Percentiles rank a stretch among this genome's conserved stretches.
Conservation (phyloP, 148 eudicot species). For the Dysphania ambrosioides region DNA sequence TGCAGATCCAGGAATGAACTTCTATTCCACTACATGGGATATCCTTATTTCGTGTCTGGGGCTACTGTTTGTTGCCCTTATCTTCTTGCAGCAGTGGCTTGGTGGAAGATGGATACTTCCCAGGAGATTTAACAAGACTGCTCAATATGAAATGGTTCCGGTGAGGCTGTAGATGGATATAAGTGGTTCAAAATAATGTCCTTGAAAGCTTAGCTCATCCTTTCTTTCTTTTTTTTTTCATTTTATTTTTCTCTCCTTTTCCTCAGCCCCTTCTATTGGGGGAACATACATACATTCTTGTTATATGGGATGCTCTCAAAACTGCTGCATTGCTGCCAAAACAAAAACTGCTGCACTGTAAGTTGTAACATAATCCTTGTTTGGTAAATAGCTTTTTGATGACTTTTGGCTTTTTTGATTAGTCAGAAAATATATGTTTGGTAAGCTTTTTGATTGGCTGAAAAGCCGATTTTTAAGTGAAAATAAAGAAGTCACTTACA, state of each 20-base stretch:
- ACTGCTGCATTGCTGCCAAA: not conserved
- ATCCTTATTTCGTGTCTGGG: slow-evolving; percentile 51
- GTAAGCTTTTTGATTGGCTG: no score
- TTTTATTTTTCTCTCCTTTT: no score
- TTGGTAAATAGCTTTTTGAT: not conserved
- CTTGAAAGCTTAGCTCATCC: not conserved
- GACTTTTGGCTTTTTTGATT: no score
- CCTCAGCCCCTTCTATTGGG: slow-evolving; percentile 9
- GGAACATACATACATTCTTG: not conserved
- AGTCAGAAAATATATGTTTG: no score
- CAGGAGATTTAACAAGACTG: slow-evolving; percentile 43
- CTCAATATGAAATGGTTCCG: slow-evolving; percentile 57
- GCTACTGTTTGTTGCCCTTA: slow-evolving; percentile 37
- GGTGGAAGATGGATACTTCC: slow-evolving; percentile 74
- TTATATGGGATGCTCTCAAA: not conserved
- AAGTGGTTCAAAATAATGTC: slow-evolving; percentile 7
- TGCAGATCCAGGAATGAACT: slow-evolving; percentile 65
- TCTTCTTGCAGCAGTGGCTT: slow-evolving; percentile 67
- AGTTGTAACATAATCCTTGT: not conserved
- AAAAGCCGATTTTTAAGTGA: no score
- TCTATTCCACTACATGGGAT: slow-evolving; percentile 76
- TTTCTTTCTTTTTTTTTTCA: not conserved
- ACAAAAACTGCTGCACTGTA: slow-evolving; percentile 1
- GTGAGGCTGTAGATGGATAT: slow-evolving; percentile 27
- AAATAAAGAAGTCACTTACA: no score